Evolutionary conservation across 1,284 basidiomycete genomes (phyloP).

Genomic region (Fomitiporia mediterranea): DNA sequence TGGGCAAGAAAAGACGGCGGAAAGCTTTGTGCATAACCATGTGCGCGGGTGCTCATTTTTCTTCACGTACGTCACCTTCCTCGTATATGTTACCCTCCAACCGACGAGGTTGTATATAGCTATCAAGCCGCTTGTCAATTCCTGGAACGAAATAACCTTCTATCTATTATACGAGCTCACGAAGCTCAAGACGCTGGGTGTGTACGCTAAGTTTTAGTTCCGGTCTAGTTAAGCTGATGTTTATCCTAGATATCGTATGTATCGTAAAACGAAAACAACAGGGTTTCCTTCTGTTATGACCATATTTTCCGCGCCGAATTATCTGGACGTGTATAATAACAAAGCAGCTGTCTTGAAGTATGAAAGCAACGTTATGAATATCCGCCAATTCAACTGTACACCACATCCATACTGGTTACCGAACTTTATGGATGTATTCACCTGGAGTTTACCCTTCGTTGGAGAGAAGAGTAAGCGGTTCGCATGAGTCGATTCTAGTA

Average conservation of each 20-base stretch:
- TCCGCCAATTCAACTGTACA: constrained; percentile 92
- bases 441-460: constrained; percentile 87
- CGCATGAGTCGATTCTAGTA: no score
- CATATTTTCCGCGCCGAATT: constrained; percentile 94
- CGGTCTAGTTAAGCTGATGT: not conserved
- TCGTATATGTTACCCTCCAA: not conserved
- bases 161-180: constrained; percentile 94
- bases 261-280: constrained; percentile 92
- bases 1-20: constrained; percentile 82
- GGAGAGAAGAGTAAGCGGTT: constrained; percentile 83
- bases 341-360: constrained; percentile 96
- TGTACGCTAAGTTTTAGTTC: constrained; percentile 25
- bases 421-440: constrained; percentile 94
- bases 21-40: constrained; percentile 89
- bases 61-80: constrained; percentile 67
- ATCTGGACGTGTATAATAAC: constrained; percentile 95
- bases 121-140: constrained; percentile 93
- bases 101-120: constrained; percentile 34
- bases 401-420: constrained; percentile 95
- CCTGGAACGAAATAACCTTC: constrained; percentile 87
- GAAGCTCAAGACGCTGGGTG: constrained; percentile 94
- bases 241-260: constrained; percentile 81
- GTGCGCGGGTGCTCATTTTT: constrained; percentile 96
- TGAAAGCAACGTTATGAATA: constrained; percentile 96
- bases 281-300: constrained; percentile 95